These are phyloP conservation scores for Russula abietina DNA, from an alignment of 768 basidiomycete species.

Conservation along the genomic window DNA sequence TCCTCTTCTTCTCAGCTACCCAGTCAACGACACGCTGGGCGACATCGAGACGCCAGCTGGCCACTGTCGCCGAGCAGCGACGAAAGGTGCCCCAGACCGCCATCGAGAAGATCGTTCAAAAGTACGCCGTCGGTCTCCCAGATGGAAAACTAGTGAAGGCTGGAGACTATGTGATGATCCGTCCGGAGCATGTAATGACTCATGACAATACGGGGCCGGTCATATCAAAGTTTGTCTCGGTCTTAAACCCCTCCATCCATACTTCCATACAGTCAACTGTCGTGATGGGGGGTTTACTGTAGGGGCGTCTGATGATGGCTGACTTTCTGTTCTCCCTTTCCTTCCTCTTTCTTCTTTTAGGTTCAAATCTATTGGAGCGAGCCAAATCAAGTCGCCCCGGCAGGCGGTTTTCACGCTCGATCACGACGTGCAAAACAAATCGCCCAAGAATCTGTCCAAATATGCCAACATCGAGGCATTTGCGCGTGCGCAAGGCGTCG, in stretches of 20 bases:
- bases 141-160: constrained; percentile 75
- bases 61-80: constrained; percentile 28
- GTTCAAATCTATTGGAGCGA: constrained; percentile 93
- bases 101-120: constrained; percentile 97
- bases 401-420: constrained; percentile 97
- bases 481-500: constrained; percentile 75
- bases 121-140: constrained; percentile 88
- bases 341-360: too few relatives aligned
- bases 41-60: constrained; percentile 10
- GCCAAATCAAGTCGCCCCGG: constrained; percentile 64
- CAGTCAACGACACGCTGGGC: not conserved
- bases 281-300: not conserved
- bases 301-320: not conserved
- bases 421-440: constrained; percentile 96
- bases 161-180: constrained; percentile 99
- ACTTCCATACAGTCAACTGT: not conserved
- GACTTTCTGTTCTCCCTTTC: too few relatives aligned
- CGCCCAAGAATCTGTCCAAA: constrained; percentile 83
- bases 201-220: constrained; percentile 99
- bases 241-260: not conserved
- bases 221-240: constrained; percentile 76
- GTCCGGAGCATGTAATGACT: constrained; percentile 96
- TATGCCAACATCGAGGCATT: constrained; percentile 90
- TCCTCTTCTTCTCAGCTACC: not conserved
- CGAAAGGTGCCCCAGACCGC: constrained; percentile 66